Evolutionary conservation across 2,329 filamentous ascomycete species (phyloP), one percentile per base, ranked within the genome.

Genomic region (Nemania abortiva): DNA sequence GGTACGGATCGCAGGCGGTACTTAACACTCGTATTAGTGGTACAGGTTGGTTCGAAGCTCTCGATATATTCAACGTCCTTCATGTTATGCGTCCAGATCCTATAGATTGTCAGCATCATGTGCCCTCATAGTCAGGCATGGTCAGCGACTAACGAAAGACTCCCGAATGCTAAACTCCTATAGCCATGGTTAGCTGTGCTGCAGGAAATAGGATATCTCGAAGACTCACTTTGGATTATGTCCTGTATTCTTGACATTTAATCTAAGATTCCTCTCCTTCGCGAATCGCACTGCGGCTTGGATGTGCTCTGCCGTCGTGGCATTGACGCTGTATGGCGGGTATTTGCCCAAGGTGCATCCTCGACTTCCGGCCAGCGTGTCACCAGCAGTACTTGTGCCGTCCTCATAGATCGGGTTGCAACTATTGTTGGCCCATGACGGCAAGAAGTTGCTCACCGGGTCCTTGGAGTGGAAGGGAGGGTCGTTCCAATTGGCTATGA

Each of bases 251-350:
- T 60, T 49, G 24, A 60, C 47, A 18, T 6, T 50, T 10, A 60
- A 18, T 20, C 39, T 22, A 18, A 60, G n/a, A 50, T 60, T 50
- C 3, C 47, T 60, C 9, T 27, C 13, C 22, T 34, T 60, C 3
- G 57, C 42, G 9, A 49, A 60, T 60, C 34, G 20, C 57, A 50
- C 42, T 3, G 45, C 57, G 9, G 57, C 57, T 50, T 60, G 42
- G 5, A 60, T 24, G 29, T 60, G 42, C 18, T n/a, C 22, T 15
- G 45, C 45, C n/a, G 34, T n/a, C 7, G 57, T 49, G 6, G 57
- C 39, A 37, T 60, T 60, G 45, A 60, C 24, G 10, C 47, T 42
- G 22, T 60, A 60, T 15, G 10, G 22, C 18, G 57, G 42, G 22
- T 50, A 50, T 20, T 22, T 34, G 1, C 24, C 57, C 18, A 49